Conservation (phyloP, 2,329 filamentous ascomycete genomes). For the Fusarium humuli region DNA sequence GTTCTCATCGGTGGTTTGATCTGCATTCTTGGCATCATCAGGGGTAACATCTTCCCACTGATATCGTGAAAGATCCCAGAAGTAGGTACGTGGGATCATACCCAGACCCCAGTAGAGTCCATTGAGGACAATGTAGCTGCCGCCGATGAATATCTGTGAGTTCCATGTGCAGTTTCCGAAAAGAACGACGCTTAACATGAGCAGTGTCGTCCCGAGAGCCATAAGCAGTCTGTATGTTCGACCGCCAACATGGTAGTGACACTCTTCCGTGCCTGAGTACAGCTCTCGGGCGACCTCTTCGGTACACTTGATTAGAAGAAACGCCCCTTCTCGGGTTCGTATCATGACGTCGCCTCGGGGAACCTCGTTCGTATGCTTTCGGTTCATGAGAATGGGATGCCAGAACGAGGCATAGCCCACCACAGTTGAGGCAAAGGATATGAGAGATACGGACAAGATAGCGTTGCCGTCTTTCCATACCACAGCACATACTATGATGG, state of each 20-base stretch:
- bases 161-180: conserved; percentile 72
- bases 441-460: conserved; percentile 59
- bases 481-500: conserved; percentile 59
- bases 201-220: conserved; percentile 66
- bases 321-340: conserved; percentile 69
- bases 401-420: conserved; percentile 69
- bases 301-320: conserved; percentile 67
- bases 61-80: conserved; percentile 70
- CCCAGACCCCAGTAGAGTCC: conserved; percentile 69
- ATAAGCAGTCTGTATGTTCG: conserved; percentile 65
- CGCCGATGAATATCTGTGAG: conserved; percentile 69
- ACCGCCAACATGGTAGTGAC: conserved; percentile 63
- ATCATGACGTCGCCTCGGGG: conserved; percentile 71
- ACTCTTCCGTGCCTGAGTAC: conserved; percentile 70
- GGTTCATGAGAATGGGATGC: conserved; percentile 65
- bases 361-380: conserved; percentile 60
- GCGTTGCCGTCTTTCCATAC: conserved; percentile 53
- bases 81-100: conserved; percentile 59
- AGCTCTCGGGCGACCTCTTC: conserved; percentile 72
- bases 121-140: conserved; percentile 69
- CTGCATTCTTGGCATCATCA: conserved; percentile 52
- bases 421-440: conserved; percentile 65
- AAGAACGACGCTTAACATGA: conserved; percentile 71
- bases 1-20: conserved; percentile 44
- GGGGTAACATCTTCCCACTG: conserved; percentile 56